These are phyloP conservation scores for Grigorovia yakushimaensis DNA, from an alignment of 805 yeast genomes.

Conservation along the genomic window DNA sequence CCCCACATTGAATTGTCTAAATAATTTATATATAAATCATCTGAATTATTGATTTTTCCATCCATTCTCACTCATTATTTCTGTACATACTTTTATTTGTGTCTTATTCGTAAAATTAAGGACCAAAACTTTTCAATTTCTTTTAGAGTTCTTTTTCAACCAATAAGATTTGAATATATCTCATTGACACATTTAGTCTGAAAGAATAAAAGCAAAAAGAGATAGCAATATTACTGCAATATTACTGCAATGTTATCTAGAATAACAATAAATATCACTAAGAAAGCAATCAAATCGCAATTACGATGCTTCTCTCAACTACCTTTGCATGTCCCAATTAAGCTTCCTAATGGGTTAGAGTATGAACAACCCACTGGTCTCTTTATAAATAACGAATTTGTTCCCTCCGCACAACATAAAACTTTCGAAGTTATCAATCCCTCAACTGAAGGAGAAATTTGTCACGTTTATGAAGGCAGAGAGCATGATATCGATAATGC, in stretches of 20 bases:
- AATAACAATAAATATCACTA: slow-evolving; percentile 1
- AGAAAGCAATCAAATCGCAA: background rate
- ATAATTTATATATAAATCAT: too few species aligned
- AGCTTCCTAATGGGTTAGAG: slow-evolving; percentile 58
- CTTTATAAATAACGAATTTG: slow-evolving; percentile 48
- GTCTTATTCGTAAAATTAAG: too few species aligned
- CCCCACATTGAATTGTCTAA: background rate
- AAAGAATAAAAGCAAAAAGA: too few species aligned
- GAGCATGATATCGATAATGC: slow-evolving; percentile 42
- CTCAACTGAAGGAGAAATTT: slow-evolving; percentile 38
- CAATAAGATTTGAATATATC: background rate
- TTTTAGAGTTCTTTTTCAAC: too few species aligned
- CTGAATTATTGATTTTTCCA: background rate
- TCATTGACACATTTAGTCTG: background rate
- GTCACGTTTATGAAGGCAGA: slow-evolving; percentile 39
- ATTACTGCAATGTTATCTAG: slow-evolving; percentile 3
- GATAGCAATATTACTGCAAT: background rate
- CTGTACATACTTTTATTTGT: too few species aligned
- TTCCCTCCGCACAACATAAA: slow-evolving; percentile 29
- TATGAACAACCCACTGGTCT: slow-evolving; percentile 60
- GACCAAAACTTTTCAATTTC: too few species aligned
- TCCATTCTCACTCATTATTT: too few species aligned
- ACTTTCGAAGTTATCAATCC: slow-evolving; percentile 40
- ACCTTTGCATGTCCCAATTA: slow-evolving; percentile 39
- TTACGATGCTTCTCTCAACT: slow-evolving; percentile 24